Percentiles rank a stretch among this genome's conserved stretches.
Conservation (phyloP, 2,329 filamentous ascomycete species). For the Pestalotiopsis sp. region DNA sequence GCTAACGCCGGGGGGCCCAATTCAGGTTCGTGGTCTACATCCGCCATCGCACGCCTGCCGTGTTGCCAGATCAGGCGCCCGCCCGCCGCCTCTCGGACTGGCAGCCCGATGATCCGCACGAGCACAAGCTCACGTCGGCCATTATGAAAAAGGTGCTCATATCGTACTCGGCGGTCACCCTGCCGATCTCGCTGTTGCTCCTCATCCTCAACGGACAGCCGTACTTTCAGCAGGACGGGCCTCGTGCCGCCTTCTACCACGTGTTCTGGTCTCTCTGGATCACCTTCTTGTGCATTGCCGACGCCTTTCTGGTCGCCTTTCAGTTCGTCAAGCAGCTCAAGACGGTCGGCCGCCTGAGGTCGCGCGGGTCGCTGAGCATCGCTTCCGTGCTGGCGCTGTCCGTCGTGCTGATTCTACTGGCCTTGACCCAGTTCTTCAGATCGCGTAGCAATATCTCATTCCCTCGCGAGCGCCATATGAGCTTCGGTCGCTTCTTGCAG, state of each 20-base stretch:
- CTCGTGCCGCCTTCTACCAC: not conserved
- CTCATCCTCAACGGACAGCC: conserved; percentile 12
- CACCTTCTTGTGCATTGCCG: conserved; percentile 8
- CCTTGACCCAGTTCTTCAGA: conserved; percentile 16
- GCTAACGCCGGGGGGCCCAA: too few species aligned
- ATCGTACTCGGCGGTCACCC: conserved; percentile 6
- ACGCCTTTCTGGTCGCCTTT: conserved; percentile 17
- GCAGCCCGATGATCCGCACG: conserved; percentile 14
- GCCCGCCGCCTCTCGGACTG: conserved; percentile 16
- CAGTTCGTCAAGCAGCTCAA: conserved; percentile 19
- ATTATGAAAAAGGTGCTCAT: conserved; percentile 11
- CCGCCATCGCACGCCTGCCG: conserved; percentile 13
- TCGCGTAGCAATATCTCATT: conserved; percentile 12
- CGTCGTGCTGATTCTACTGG: conserved; percentile 11
- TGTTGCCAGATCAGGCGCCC: conserved; percentile 12
- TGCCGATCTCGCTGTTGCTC: conserved; percentile 13
- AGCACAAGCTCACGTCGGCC: conserved; percentile 16
- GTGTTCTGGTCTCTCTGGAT: conserved; percentile 15
- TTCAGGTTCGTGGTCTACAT: conserved; percentile 13
- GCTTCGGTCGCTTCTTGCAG: conserved; percentile 11
- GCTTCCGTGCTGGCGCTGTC: conserved; percentile 12
- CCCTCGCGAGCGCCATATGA: conserved; percentile 7
- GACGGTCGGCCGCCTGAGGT: conserved; percentile 15
- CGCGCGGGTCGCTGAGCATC: conserved; percentile 17
- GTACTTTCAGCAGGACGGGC: not conserved